Conservation (phyloP, 331 rosid species). For the Phaseolus coccineus region DNA sequence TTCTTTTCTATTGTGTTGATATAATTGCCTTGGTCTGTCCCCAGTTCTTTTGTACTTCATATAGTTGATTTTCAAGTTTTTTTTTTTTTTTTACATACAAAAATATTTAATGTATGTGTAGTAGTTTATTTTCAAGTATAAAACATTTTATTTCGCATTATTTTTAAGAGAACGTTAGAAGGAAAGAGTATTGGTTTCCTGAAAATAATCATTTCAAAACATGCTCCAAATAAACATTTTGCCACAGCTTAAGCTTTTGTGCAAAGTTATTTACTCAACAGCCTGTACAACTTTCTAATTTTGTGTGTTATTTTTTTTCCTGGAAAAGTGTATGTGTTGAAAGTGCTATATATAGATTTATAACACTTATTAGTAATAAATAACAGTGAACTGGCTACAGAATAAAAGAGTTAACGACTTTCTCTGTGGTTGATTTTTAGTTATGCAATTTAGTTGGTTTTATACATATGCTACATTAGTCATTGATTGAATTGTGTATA, state of each 20-base stretch:
- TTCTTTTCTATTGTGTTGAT: background rate
- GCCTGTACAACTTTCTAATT: background rate
- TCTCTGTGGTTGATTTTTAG: slow-evolving; percentile 10
- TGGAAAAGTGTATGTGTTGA: background rate
- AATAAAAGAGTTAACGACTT: background rate
- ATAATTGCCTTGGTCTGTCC: slow-evolving; percentile 1
- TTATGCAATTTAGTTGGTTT: slow-evolving; percentile 32
- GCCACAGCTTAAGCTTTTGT: background rate
- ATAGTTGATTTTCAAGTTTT: slow-evolving; percentile 2
- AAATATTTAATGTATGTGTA: background rate
- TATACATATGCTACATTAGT: background rate
- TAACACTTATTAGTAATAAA: background rate
- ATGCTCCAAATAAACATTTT: background rate
- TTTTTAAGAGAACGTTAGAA: background rate
- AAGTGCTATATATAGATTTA: background rate
- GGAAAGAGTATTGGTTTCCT: background rate
- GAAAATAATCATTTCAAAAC: background rate
- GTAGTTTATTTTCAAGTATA: background rate
- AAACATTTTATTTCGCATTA: background rate
- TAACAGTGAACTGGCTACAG: background rate
- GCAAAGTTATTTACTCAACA: background rate
- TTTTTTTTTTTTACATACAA: background rate
- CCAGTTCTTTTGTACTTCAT: background rate
- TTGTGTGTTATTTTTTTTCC: background rate
- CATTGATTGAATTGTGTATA: background rate